These are phyloP conservation scores for Tylopilus felleus DNA, from an alignment of 768 basidiomycete genomes.

Conservation along the genomic window DNA sequence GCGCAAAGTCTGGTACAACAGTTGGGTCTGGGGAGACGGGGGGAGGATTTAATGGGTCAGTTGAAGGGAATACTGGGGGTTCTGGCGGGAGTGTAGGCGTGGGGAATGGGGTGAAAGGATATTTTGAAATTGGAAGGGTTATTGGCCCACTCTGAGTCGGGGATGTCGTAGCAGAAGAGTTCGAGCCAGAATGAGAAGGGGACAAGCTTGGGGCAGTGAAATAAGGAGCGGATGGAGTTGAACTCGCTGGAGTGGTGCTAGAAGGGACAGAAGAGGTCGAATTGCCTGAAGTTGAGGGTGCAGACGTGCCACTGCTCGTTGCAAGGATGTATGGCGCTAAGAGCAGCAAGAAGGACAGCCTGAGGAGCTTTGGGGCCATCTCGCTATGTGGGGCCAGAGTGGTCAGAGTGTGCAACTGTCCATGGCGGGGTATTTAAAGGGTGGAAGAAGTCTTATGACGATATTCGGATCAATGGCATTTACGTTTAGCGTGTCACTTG, in stretches of 20 bases:
- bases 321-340: conserved; percentile 4
- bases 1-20: conserved; percentile 44
- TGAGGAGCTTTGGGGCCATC: conserved; percentile 19
- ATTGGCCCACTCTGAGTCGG: conserved; percentile 22
- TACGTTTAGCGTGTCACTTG: neutral
- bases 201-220: neutral
- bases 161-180: conserved; percentile 9
- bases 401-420: neutral
- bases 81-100: conserved; percentile 54
- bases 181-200: neutral
- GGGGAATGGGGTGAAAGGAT: conserved; percentile 58
- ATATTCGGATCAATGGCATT: neutral
- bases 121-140: conserved; percentile 38
- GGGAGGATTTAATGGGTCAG: conserved; percentile 57
- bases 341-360: conserved; percentile 16
- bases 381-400: neutral
- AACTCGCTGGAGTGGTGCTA: neutral
- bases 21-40: conserved; percentile 40
- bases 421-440: conserved; percentile 3
- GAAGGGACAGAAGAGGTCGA: neutral
- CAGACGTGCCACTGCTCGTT: neutral
- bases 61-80: conserved; percentile 49
- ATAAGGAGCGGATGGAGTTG: conserved; percentile 3
- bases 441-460: neutral
- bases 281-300: neutral